Evolutionary conservation across 2,329 filamentous ascomycete genomes (phyloP).

Genomic region (Fusarium aywerte): DNA sequence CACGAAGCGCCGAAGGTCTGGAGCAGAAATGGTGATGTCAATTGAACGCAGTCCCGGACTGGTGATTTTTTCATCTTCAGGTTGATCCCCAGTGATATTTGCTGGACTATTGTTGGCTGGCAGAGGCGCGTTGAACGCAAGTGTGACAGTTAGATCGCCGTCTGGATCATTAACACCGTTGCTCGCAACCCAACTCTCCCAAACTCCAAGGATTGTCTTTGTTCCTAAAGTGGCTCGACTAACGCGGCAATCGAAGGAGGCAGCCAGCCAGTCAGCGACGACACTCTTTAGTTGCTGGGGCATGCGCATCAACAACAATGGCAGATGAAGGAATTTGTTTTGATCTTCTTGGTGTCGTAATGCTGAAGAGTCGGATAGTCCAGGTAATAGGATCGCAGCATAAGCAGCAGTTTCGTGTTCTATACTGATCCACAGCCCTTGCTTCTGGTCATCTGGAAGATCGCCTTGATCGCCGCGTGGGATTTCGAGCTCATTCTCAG

Average conservation of each 20-base stretch:
- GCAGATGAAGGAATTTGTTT: conserved; percentile 58
- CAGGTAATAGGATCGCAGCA: conserved; percentile 62
- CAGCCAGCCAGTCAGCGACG: conserved; percentile 62
- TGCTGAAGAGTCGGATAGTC: conserved; percentile 29
- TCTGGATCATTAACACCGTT: conserved; percentile 51
- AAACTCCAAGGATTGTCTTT: conserved; percentile 59
- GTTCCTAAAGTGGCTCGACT: conserved; percentile 62
- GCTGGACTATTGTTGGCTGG: conserved; percentile 8
- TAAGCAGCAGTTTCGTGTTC: conserved; percentile 65
- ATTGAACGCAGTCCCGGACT: conserved; percentile 55
- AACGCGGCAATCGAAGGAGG: conserved; percentile 67
- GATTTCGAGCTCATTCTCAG: conserved; percentile 23
- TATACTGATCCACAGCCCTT: conserved; percentile 59
- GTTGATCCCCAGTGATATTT: conserved; percentile 30
- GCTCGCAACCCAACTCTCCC: conserved; percentile 63
- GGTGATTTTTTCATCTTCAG: conserved; percentile 18
- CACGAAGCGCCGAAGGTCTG: conserved; percentile 60
- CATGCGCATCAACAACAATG: conserved; percentile 66
- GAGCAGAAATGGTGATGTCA: conserved; percentile 63
- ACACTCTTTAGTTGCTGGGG: conserved; percentile 62
- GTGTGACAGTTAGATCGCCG: conserved; percentile 60
- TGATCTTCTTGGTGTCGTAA: neutral
- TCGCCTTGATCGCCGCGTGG: conserved; percentile 29
- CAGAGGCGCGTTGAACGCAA: conserved; percentile 61
- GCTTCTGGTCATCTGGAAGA: conserved; percentile 42